Conservation (phyloP, 495 filamentous ascomycete species). For the Talaromyces liani region DNA sequence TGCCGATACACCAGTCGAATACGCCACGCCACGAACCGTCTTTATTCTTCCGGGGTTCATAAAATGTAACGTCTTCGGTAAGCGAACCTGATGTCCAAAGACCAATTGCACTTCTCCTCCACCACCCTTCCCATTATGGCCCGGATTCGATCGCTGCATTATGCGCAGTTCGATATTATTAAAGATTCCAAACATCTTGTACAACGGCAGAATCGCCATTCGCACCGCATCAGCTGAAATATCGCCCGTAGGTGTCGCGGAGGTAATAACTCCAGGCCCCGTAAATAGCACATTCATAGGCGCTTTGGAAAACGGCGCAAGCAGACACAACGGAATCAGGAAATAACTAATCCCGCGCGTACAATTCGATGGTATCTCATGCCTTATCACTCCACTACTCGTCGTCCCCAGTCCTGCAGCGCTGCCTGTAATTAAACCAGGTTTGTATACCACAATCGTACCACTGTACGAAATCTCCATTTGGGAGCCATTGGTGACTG, state of each 20-base stretch:
- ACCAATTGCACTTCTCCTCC: conserved; percentile 88
- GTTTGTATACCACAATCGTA: conserved; percentile 82
- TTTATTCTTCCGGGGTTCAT: conserved; percentile 84
- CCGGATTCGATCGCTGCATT: conserved; percentile 67
- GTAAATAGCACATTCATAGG: conserved; percentile 82
- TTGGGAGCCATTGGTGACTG: conserved; percentile 87
- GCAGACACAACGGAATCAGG: conserved; percentile 76
- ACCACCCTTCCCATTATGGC: conserved; percentile 64
- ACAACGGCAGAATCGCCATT: conserved; percentile 85
- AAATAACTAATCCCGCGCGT: conserved; percentile 85
- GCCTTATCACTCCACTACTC: conserved; percentile 63
- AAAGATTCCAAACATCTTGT: conserved; percentile 81
- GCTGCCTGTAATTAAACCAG: conserved; percentile 83
- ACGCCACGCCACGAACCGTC: conserved; percentile 84
- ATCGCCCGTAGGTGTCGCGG: conserved; percentile 71
- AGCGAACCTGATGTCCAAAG: conserved; percentile 83
- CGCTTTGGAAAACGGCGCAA: conserved; percentile 89
- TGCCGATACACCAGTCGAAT: conserved; percentile 79
- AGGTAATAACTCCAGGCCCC: conserved; percentile 90
- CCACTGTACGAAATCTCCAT: conserved; percentile 95
- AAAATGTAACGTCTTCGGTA: conserved; percentile 87
- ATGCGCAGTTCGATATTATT: conserved; percentile 84
- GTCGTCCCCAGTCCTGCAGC: conserved; percentile 56
- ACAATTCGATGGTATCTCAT: conserved; percentile 68
- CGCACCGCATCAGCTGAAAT: conserved; percentile 87